Evolutionary conservation across 768 basidiomycete species (phyloP), one percentile per base, ranked within the genome.

Genomic region (Xerocomus brunneocitrinus): DNA sequence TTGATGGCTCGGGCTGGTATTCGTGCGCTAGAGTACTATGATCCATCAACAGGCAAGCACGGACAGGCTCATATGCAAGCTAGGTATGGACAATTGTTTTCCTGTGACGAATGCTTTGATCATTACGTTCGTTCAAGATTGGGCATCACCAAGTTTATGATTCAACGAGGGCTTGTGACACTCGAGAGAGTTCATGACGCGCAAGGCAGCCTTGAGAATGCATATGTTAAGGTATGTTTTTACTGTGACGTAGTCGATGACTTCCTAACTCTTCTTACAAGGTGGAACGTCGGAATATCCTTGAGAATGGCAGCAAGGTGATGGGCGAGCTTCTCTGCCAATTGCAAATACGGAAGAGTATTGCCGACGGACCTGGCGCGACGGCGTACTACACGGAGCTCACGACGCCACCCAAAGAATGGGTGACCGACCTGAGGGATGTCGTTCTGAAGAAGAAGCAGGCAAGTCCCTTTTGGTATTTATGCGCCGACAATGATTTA

Each of bases 41-140:
- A 95, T 62, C 91, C 91, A 25, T 74, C 72, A 27, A 88, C 83
- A 13, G 73, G 83, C 69, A 91, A 91, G 67, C 91, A 93, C 61
- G 89, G 91, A 16, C 89, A 93, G 64, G 90, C 89, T 14, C 89
- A 91, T 63, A 93, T 91, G 91, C 88, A 92, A 70, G 90, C 89
- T 42, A 82, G 89, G 88, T 89, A 67, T 44, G 79, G 56, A 35
- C 13, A 39, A 45, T 47, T 6, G 24, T 7, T 10, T 13, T 22
- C 8, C 0, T 8, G 1, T 13, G 0, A 1, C 7, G n/a, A 3
- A 42, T 3, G 14, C 16, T 27, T 52, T 52, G n/a, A 47, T 43
- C n/a, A 46, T 49, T 34, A 9, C 24, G 25, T 30, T 10, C 4
- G 3, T 41, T 12, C 6, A 52, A 90, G 90, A 25, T 74, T 91